These are phyloP conservation scores for Ciborinia camelliae DNA, from an alignment of 2,329 filamentous ascomycete genomes.

Conservation along the genomic window DNA sequence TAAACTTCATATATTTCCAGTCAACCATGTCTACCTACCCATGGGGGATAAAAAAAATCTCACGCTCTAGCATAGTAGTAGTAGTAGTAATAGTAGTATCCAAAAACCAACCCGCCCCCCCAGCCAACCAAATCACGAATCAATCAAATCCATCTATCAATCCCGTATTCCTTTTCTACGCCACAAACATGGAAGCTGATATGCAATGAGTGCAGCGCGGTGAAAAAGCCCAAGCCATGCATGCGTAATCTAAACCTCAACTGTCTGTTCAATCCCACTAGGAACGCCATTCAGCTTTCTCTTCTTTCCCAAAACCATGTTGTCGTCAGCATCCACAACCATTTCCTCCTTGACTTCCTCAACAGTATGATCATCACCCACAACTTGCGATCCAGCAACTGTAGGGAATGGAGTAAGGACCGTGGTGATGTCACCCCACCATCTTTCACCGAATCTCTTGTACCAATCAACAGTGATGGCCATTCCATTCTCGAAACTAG, in stretches of 20 bases:
- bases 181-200: conserved; percentile 9
- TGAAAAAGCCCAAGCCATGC: background rate
- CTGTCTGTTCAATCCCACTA: background rate
- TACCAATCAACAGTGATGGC: conserved; percentile 69
- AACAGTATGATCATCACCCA: conserved; percentile 39
- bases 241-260: conserved; percentile 1
- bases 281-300: conserved; percentile 14
- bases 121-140: background rate
- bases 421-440: conserved; percentile 70
- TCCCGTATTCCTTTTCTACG: conserved; percentile 1
- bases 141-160: background rate
- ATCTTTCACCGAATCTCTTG: conserved; percentile 58
- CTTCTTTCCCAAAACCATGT: conserved; percentile 34
- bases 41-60: conserved; percentile 11
- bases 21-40: conserved; percentile 1
- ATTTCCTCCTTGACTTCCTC: conserved; percentile 36
- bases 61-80: conserved; percentile 1
- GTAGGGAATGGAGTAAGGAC: conserved; percentile 66
- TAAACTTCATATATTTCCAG: background rate
- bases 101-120: background rate
- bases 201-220: conserved; percentile 4
- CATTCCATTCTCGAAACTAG: conserved; percentile 60
- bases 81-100: too few species aligned
- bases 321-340: conserved; percentile 27
- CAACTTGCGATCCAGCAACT: conserved; percentile 53